Evolutionary conservation across 345 rosid species (phyloP).

Genomic region (Xanthoceras sorbifolium): DNA sequence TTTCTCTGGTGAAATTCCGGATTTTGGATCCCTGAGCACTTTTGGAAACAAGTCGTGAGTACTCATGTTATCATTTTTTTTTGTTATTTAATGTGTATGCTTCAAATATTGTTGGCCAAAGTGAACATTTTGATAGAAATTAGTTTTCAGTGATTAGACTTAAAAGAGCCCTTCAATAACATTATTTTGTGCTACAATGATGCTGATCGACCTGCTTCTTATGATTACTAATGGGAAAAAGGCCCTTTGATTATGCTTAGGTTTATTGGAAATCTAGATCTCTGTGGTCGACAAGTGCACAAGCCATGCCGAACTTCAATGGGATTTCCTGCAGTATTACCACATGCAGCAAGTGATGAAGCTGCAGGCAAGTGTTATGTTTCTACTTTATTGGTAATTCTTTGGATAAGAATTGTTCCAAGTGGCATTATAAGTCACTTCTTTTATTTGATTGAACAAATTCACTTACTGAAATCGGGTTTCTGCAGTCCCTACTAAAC

Average conservation of each 20-base stretch:
- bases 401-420: not conserved
- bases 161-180: not conserved
- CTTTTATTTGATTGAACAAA: not conserved
- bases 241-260: constrained; percentile 35
- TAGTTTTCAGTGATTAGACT: not conserved
- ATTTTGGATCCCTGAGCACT: constrained; percentile 74
- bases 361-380: constrained; percentile 55
- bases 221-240: not conserved
- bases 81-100: not conserved
- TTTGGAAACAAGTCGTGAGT: constrained; percentile 82
- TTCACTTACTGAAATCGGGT: not conserved
- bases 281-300: constrained; percentile 87
- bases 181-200: not conserved
- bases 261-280: constrained; percentile 79
- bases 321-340: constrained; percentile 97
- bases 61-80: not conserved
- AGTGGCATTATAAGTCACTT: not conserved
- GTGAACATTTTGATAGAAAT: not conserved
- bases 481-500: constrained; percentile 59
- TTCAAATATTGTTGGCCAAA: not conserved
- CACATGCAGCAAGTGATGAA: constrained; percentile 87
- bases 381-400: constrained; percentile 4
- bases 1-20: constrained; percentile 94
- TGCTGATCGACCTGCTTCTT: not conserved
- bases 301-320: constrained; percentile 89